Conservation (phyloP, 805 yeast species). For the Ogataea nonfermentans region DNA sequence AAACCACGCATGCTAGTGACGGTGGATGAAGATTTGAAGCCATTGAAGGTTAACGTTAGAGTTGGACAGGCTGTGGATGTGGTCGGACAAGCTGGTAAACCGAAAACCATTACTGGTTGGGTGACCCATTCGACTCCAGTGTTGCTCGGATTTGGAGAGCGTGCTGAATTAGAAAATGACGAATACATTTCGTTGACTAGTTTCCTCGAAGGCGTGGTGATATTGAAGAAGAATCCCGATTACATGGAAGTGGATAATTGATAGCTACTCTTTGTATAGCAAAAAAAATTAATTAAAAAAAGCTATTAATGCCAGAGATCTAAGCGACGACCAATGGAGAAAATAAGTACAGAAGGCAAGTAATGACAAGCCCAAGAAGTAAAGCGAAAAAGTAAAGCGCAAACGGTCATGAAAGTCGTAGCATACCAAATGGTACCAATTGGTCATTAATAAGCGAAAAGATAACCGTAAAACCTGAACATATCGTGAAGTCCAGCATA, state of each 20-base stretch:
- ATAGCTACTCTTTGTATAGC: slow-evolving; percentile 6
- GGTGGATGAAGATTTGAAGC: slow-evolving; percentile 85
- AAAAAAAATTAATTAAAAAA: slow-evolving; percentile 13
- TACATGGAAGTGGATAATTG: slow-evolving; percentile 48
- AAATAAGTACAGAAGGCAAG: slow-evolving; percentile 3
- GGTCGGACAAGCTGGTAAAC: slow-evolving; percentile 99
- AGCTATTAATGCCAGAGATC: slow-evolving; percentile 6
- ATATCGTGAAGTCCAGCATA: no score
- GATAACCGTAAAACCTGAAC: slow-evolving; percentile 1
- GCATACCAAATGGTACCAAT: slow-evolving; percentile 4
- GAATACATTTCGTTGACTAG: slow-evolving; percentile 82
- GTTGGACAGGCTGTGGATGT: slow-evolving; percentile 99
- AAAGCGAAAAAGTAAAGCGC: slow-evolving; percentile 19
- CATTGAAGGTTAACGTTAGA: slow-evolving; percentile 92
- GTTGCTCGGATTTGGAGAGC: slow-evolving; percentile 85
- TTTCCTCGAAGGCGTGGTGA: slow-evolving; percentile 89
- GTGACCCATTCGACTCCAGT: slow-evolving; percentile 99
- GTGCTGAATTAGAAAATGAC: slow-evolving; percentile 95
- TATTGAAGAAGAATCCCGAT: slow-evolving; percentile 87
- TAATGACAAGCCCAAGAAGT: slow-evolving; percentile 8
- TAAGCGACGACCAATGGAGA: slow-evolving; percentile 8
- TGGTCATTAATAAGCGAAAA: slow-evolving; percentile 6
- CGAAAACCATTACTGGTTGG: slow-evolving; percentile 99
- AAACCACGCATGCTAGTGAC: slow-evolving; percentile 93
- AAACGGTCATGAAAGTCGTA: slow-evolving; percentile 17